phyloP scores from a whole-genome alignment of 208 protist genomes.

The Leishmania braziliensis region DNA sequence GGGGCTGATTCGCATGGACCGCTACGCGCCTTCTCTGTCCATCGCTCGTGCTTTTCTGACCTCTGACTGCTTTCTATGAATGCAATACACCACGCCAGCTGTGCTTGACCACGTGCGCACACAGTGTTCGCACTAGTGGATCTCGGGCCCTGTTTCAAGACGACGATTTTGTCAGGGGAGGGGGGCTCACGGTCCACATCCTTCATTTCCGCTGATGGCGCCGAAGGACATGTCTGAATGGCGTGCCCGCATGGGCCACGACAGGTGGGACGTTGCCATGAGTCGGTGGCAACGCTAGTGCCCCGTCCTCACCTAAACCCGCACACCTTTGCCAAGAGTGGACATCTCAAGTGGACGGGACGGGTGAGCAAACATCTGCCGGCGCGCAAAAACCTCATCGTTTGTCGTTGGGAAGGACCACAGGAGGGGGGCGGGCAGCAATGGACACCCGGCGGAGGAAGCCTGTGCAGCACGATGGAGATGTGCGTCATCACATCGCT shows the following conservation, averaged over 20 bases:
- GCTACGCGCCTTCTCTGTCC: background rate
- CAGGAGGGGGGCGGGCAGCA: background rate
- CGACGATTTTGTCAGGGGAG: background rate
- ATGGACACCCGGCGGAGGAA: background rate
- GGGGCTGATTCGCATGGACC: background rate
- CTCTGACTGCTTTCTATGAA: background rate
- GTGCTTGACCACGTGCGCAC: background rate
- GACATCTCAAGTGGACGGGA: background rate
- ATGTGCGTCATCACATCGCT: background rate
- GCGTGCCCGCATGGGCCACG: background rate
- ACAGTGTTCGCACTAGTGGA: background rate
- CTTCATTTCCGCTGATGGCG: background rate
- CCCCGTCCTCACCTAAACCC: background rate
- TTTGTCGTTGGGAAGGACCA: background rate
- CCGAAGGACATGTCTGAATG: background rate
- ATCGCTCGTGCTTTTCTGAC: background rate
- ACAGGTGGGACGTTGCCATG: no score
- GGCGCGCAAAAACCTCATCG: background rate
- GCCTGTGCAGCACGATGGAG: background rate
- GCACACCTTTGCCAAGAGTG: background rate
- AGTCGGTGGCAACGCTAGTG: background rate
- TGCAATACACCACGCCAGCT: background rate
- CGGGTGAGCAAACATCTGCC: no score
- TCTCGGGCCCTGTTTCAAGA: background rate
- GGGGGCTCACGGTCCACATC: background rate